Evolutionary conservation across 2,329 filamentous ascomycete genomes (phyloP).

Genomic region (Amphichorda felina): DNA sequence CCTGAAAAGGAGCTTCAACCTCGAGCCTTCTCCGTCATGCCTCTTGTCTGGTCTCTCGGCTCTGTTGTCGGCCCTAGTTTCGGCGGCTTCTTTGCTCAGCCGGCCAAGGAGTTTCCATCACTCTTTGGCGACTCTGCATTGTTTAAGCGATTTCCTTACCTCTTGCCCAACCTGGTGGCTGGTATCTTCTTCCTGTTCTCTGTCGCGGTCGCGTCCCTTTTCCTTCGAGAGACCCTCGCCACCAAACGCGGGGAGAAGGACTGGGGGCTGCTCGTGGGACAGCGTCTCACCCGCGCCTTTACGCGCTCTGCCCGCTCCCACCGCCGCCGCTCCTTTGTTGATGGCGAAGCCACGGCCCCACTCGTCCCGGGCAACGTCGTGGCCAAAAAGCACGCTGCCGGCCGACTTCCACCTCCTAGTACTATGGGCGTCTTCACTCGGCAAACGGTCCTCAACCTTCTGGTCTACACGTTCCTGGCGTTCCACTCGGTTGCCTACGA

Average conservation of each 20-base stretch:
- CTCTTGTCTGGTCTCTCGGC: constrained; percentile 77
- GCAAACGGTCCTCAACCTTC: constrained; percentile 64
- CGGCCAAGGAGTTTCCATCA: constrained; percentile 59
- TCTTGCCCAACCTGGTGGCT: constrained; percentile 71
- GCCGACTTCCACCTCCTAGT: neutral
- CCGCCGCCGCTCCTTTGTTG: constrained; percentile 35
- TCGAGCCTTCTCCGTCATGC: constrained; percentile 86
- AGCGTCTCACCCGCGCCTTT: constrained; percentile 41
- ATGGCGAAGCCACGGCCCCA: constrained; percentile 44
- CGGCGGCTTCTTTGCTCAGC: constrained; percentile 76
- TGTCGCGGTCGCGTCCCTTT: constrained; percentile 61
- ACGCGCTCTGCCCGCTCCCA: constrained; percentile 8
- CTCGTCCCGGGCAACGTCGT: constrained; percentile 29
- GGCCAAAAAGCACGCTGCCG: constrained; percentile 9
- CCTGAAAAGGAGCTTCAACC: constrained; percentile 79
- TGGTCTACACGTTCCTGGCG: constrained; percentile 70
- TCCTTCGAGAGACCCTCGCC: constrained; percentile 76
- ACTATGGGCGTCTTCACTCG: constrained; percentile 46
- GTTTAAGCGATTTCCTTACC: constrained; percentile 68
- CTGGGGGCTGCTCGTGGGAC: constrained; percentile 64
- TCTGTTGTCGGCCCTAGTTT: constrained; percentile 81
- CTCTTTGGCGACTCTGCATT: constrained; percentile 57
- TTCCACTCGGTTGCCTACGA: constrained; percentile 79
- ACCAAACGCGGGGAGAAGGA: constrained; percentile 57
- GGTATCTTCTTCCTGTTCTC: constrained; percentile 69